Evolutionary conservation across 2,329 filamentous ascomycete species (phyloP).

Genomic region (Pseudogymnoascus sp.): DNA sequence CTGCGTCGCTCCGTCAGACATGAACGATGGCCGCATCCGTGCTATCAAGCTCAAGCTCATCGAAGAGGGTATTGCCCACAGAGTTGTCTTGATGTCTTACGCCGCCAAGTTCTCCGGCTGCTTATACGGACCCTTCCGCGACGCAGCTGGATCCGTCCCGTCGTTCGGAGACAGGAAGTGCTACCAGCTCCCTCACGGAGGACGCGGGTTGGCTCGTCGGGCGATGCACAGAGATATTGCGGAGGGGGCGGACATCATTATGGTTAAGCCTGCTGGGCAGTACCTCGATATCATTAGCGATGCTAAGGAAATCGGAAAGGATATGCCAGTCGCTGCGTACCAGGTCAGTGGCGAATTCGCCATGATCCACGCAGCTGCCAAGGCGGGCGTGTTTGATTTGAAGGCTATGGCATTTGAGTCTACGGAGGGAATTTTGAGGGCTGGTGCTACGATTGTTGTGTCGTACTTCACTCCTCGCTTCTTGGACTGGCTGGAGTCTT

Average conservation of each 20-base stretch:
- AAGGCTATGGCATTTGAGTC: conserved; percentile 93
- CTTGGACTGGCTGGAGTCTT: conserved; percentile 59
- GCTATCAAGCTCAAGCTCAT: conserved; percentile 98
- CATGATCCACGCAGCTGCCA: conserved; percentile 94
- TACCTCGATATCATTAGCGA: conserved; percentile 98
- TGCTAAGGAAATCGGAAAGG: conserved; percentile 86
- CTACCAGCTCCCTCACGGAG: conserved; percentile 92
- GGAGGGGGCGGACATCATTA: conserved; percentile 95
- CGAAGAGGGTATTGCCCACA: conserved; percentile 86
- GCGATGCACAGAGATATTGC: conserved; percentile 85
- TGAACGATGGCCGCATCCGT: conserved; percentile 97
- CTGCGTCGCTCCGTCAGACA: conserved; percentile 94
- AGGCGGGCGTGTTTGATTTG: conserved; percentile 92
- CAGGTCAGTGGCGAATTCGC: conserved; percentile 96
- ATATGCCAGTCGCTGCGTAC: conserved; percentile 90
- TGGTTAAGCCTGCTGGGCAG: conserved; percentile 96
- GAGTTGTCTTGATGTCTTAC: conserved; percentile 92
- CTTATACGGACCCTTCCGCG: conserved; percentile 93
- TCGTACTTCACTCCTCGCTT: conserved; percentile 90
- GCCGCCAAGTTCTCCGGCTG: conserved; percentile 97
- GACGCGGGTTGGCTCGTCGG: conserved; percentile 81
- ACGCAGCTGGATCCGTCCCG: conserved; percentile 84
- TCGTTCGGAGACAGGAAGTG: conserved; percentile 92
- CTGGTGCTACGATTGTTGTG: conserved; percentile 87
- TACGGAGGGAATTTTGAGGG: conserved; percentile 85